Conservation (phyloP, 805 yeast species). For the Lachancea thermotolerans region DNA sequence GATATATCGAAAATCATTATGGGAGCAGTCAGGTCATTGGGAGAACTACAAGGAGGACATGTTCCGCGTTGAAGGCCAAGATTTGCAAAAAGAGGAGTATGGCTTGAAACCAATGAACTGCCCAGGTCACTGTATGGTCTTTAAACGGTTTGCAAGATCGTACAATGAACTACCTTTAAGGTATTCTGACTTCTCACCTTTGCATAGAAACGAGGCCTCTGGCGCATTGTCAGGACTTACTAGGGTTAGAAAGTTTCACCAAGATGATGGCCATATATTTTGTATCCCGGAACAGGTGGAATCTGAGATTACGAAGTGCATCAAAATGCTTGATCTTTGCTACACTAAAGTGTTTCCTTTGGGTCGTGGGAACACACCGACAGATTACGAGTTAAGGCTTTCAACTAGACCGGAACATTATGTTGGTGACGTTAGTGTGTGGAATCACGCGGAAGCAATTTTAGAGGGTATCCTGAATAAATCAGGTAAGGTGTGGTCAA, state of each 20-base stretch:
- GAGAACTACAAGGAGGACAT: constrained; percentile 88
- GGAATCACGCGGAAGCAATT: constrained; percentile 77
- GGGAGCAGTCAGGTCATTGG: constrained; percentile 97
- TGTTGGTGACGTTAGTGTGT: constrained; percentile 69
- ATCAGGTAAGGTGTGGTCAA: constrained; percentile 52
- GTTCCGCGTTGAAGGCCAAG: constrained; percentile 72
- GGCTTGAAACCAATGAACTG: constrained; percentile 95
- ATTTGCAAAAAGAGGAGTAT: constrained; percentile 41
- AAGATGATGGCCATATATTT: constrained; percentile 96
- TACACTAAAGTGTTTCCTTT: constrained; percentile 52
- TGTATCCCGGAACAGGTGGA: constrained; percentile 74
- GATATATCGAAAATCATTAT: constrained; percentile 70
- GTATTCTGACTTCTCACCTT: constrained; percentile 79
- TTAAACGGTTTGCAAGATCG: constrained; percentile 66
- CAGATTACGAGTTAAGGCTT: constrained; percentile 53
- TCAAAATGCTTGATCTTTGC: constrained; percentile 66
- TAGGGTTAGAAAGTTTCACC: constrained; percentile 90
- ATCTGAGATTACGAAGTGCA: constrained; percentile 62
- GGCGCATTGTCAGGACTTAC: constrained; percentile 93
- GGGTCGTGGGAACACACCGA: constrained; percentile 23
- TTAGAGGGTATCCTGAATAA: constrained; percentile 52
- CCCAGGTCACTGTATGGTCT: constrained; percentile 90
- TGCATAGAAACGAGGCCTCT: constrained; percentile 91
- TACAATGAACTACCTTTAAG: constrained; percentile 83
- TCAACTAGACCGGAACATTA: constrained; percentile 84